Evolutionary conservation across 345 rosid species (phyloP).

Genomic region (Trapa bicornis): DNA sequence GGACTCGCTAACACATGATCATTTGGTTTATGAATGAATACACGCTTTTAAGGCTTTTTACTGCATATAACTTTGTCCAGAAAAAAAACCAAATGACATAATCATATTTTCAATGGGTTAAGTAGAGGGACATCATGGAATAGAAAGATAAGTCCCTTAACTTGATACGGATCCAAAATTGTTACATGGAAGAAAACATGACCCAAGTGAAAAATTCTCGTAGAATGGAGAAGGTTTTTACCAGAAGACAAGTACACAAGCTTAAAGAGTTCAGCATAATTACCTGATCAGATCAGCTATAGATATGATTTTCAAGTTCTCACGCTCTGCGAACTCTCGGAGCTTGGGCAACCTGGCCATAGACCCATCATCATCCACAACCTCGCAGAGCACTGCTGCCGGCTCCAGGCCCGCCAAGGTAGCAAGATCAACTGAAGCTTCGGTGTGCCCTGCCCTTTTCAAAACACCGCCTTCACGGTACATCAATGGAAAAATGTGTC

Average conservation of each 20-base stretch:
- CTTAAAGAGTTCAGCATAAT: not conserved
- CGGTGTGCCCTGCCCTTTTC: conserved; percentile 92
- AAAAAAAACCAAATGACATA: not conserved
- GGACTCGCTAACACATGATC: not conserved
- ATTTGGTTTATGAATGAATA: not conserved
- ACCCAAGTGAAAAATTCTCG: no score
- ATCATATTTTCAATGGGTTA: not conserved
- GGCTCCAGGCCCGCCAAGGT: conserved; percentile 72
- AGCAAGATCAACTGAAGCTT: conserved; percentile 84
- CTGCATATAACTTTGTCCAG: not conserved
- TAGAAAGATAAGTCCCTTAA: no score
- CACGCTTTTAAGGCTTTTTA: not conserved
- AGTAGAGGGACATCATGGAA: no score
- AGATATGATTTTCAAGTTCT: conserved; percentile 52
- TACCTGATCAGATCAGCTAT: conserved; percentile 81
- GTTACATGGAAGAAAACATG: no score
- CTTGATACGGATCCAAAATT: not conserved
- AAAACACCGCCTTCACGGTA: conserved; percentile 81
- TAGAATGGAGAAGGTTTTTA: no score
- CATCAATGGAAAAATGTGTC: conserved; percentile 75
- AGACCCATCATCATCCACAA: conserved; percentile 83
- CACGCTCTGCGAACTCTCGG: conserved; percentile 43
- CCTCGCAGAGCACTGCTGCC: conserved; percentile 67
- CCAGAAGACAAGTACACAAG: no score
- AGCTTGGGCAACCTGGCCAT: conserved; percentile 86